Conservation (phyloP, 2,329 filamentous ascomycete species). For the Zalaria obscura region DNA sequence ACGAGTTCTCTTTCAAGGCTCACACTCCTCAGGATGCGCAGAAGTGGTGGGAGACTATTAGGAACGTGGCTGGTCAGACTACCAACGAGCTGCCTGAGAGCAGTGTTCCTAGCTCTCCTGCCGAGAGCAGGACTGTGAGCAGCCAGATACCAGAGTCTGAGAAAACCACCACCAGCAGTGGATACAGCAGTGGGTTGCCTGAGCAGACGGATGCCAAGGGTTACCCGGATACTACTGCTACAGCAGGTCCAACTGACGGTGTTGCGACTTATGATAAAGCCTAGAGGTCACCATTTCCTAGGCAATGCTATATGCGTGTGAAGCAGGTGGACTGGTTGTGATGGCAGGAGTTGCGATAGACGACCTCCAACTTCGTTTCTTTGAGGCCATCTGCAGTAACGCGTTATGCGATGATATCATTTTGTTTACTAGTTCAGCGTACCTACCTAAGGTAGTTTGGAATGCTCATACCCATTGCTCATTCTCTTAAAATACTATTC, state of each 20-base stretch:
- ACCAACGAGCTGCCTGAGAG: slow-evolving; percentile 25
- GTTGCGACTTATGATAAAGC: background rate
- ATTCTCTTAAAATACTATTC: no score
- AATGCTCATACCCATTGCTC: no score
- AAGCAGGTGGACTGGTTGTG: no score
- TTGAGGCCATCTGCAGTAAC: no score
- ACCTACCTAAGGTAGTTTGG: no score
- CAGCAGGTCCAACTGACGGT: slow-evolving; percentile 3
- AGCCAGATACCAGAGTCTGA: background rate
- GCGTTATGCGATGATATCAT: no score
- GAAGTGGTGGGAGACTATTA: slow-evolving; percentile 72
- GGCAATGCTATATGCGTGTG: no score
- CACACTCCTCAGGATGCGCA: slow-evolving; percentile 65
- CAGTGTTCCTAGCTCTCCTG: slow-evolving; percentile 20
- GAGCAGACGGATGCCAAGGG: slow-evolving; percentile 7
- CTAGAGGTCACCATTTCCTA: no score
- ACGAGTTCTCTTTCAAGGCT: slow-evolving; percentile 79
- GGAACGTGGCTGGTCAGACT: slow-evolving; percentile 39
- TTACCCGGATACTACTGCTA: background rate
- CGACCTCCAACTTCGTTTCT: no score
- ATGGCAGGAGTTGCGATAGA: no score
- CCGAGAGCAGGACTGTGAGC: slow-evolving; percentile 4
- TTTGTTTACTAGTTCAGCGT: no score
- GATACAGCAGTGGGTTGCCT: slow-evolving; percentile 1
- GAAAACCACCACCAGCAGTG: background rate